A percentile compares a stretch with the other conserved stretches of the same genome.
Evolutionary conservation across 306 rosid species (phyloP).

Genomic region (Clitoria ternatea): DNA sequence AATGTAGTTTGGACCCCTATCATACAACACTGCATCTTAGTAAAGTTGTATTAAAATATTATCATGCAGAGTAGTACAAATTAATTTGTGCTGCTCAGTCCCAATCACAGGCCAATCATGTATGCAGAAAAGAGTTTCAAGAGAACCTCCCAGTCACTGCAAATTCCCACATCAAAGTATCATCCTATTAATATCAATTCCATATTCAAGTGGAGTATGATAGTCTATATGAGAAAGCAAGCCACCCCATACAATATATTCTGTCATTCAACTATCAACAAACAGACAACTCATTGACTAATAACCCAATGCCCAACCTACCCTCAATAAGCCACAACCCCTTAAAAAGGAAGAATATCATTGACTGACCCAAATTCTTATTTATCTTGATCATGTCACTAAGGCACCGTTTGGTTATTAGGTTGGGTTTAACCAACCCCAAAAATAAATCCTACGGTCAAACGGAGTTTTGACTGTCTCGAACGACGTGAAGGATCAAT

Average conservation of each 20-base stretch:
- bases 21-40: background rate
- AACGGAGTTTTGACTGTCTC: too few species aligned
- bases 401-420: too few species aligned
- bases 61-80: background rate
- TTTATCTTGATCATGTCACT: background rate
- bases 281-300: background rate
- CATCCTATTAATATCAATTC: too few species aligned
- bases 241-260: background rate
- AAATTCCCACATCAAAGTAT: background rate
- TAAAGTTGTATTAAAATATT: background rate
- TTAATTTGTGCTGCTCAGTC: background rate
- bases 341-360: background rate
- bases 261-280: background rate
- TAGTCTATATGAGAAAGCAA: background rate
- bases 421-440: too few species aligned
- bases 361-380: background rate
- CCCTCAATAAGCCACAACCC: background rate
- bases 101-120: background rate
- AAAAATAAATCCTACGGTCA: too few species aligned
- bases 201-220: background rate
- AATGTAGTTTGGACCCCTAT: background rate
- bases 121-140: background rate
- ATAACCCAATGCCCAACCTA: background rate
- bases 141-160: background rate
- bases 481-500: too few species aligned